Conservation (phyloP, 352 stramenopile species). For the Peronospora farinosa region DNA sequence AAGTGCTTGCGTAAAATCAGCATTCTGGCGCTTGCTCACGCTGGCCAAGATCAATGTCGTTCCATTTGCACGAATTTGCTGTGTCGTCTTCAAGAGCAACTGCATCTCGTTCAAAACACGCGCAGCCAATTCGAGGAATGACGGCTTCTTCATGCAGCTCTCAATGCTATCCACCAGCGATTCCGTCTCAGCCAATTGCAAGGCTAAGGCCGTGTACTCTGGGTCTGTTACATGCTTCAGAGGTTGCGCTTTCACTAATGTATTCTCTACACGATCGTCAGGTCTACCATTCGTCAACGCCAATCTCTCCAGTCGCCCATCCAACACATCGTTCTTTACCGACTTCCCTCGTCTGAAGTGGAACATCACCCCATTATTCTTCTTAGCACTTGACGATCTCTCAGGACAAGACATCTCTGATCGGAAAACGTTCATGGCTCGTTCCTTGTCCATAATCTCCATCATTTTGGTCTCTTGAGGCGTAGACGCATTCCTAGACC, state of each 20-base stretch:
- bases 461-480: constrained; percentile 36
- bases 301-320: constrained; percentile 19
- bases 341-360: constrained; percentile 44
- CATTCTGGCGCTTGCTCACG: constrained; percentile 35
- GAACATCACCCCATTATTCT: constrained; percentile 47
- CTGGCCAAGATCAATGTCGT: constrained; percentile 55
- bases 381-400: constrained; percentile 6
- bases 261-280: constrained; percentile 3
- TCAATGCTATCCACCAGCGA: constrained; percentile 53
- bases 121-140: constrained; percentile 37
- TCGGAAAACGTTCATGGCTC: constrained; percentile 16
- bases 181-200: constrained; percentile 56
- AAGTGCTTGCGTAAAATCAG: constrained; percentile 35
- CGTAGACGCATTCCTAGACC: constrained; percentile 1
- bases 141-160: constrained; percentile 28
- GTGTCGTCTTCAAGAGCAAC: constrained; percentile 45
- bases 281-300: constrained; percentile 16
- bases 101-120: constrained; percentile 49
- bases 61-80: constrained; percentile 61
- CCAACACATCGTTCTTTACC: constrained; percentile 15
- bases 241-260: constrained; percentile 14
- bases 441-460: constrained; percentile 33
- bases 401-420: constrained; percentile 21
- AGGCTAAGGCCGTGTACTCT: constrained; percentile 35
- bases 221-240: constrained; percentile 24